Evolutionary conservation across 257 asterid genomes (phyloP).

Genomic region (Anisodus tanguticus): DNA sequence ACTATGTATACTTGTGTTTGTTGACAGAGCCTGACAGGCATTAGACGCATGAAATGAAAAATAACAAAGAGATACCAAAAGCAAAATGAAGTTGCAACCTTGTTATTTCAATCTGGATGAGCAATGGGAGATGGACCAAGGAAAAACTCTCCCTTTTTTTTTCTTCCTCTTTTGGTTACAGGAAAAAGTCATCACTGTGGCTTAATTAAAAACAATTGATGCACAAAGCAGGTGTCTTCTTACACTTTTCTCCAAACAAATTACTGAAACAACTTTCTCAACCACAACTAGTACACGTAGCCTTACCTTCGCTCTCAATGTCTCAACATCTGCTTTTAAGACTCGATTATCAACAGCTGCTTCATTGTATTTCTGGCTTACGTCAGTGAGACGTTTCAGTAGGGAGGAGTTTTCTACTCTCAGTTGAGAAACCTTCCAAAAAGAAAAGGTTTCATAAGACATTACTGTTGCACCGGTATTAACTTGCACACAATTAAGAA

Average conservation of each 20-base stretch:
- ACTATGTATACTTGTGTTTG: neutral
- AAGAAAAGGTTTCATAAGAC: slow-evolving; percentile 16
- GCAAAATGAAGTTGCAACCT: slow-evolving; percentile 11
- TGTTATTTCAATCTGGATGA: neutral
- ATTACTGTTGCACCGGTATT: neutral
- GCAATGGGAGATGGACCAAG: neutral
- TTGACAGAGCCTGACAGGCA: neutral
- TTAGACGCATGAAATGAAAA: neutral
- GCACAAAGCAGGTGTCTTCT: slow-evolving; percentile 14
- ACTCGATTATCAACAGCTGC: slow-evolving; percentile 95
- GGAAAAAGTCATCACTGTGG: neutral
- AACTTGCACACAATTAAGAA: slow-evolving; percentile 8
- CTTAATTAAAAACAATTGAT: slow-evolving; percentile 17
- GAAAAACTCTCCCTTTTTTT: neutral
- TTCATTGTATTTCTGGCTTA: slow-evolving; percentile 84
- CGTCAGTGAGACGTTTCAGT: slow-evolving; percentile 74
- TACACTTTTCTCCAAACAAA: neutral
- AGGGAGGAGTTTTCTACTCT: slow-evolving; percentile 80
- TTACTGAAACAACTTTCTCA: neutral
- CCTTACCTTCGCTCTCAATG: slow-evolving; percentile 86
- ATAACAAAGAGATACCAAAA: neutral
- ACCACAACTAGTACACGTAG: neutral
- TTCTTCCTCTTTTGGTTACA: neutral
- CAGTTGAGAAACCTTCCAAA: slow-evolving; percentile 73
- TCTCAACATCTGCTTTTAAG: slow-evolving; percentile 95